Evolutionary conservation across 768 basidiomycete genomes (phyloP), one percentile per base, ranked within the genome.

Genomic region (Baorangia bicolor): DNA sequence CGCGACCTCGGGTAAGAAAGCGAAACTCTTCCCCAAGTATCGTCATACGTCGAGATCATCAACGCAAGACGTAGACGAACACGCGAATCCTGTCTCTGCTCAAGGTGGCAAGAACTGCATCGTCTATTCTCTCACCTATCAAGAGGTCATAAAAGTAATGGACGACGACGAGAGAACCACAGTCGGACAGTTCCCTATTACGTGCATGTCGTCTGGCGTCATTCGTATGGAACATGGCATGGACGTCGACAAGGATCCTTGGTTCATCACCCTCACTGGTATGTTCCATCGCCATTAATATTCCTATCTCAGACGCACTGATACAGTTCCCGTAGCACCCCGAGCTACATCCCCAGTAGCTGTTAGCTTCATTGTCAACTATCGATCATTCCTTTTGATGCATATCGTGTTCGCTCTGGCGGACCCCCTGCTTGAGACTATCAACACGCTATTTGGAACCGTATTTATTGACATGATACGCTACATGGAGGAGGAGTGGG

Each of bases 361-460:
- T 1, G 49, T 60, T 33, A 53, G 61, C 53, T 63, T 66, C 45
- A 60, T 68, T 23, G 21, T 16, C 20, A 54, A 59, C 30, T 64
- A 67, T 33, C 42, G 55, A 14, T 58, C 62, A 8, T 66, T 59
- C 30, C 56, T 69, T 39, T 53, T 68, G 27, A 59, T 55, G 54
- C 64, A 68, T 18, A 21, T 43, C 39, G 25, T 65, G n/a, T 67
- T 68, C 35, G 64, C 61, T n/a, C 57, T 67, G 27, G 55, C 54
- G 5, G 61, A 67, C 7, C 14, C 42, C 2, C 41, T 49, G 16
- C 51, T 64, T 4, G 65, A 64, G 28, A 63, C 55, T n/a, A 49
- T 61, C 25, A 57, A 47, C 33, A 58, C 59, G 0, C 25, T 66
- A 4, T 68, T 58, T 42, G 53, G 49, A 10, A 63, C 54, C 27